phyloP scores from a whole-genome alignment of 768 basidiomycete genomes.

The Solioccasus polychromus region DNA sequence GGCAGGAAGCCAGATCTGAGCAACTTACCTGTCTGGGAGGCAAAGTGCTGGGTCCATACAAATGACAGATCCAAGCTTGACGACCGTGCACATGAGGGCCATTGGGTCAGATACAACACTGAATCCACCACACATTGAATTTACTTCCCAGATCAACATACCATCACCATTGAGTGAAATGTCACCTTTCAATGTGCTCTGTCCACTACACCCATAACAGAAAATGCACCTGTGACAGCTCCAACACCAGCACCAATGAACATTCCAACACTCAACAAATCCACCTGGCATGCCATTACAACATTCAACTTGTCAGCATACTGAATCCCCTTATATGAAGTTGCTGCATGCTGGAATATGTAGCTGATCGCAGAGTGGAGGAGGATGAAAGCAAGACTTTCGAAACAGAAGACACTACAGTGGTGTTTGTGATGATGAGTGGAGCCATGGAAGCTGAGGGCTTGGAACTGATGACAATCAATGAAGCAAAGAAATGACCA shows the following conservation, averaged over 20 bases:
- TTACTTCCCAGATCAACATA: neutral
- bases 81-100: slow-evolving; percentile 1
- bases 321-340: neutral
- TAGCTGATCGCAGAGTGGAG: too few relatives aligned
- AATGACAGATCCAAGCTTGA: slow-evolving; percentile 14
- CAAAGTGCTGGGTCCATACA: slow-evolving; percentile 14
- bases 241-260: too few relatives aligned
- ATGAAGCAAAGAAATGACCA: slow-evolving; percentile 21
- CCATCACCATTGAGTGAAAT: neutral
- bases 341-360: too few relatives aligned
- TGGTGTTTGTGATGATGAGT: neutral
- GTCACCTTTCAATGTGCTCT: neutral
- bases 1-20: slow-evolving; percentile 12
- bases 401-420: neutral
- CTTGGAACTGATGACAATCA: slow-evolving; percentile 8
- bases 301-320: slow-evolving; percentile 1
- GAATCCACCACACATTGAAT: neutral
- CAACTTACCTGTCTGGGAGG: slow-evolving; percentile 20
- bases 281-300: neutral
- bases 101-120: slow-evolving; percentile 6
- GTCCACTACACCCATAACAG: neutral
- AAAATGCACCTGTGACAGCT: too few relatives aligned
- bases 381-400: too few relatives aligned
- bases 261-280: too few relatives aligned
- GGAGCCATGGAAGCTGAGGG: neutral